A percentile compares a stretch with the other conserved stretches of the same genome.
These are phyloP conservation scores for Agrostemma githago DNA, from an alignment of 148 eudicot species.

Conservation along the genomic window DNA sequence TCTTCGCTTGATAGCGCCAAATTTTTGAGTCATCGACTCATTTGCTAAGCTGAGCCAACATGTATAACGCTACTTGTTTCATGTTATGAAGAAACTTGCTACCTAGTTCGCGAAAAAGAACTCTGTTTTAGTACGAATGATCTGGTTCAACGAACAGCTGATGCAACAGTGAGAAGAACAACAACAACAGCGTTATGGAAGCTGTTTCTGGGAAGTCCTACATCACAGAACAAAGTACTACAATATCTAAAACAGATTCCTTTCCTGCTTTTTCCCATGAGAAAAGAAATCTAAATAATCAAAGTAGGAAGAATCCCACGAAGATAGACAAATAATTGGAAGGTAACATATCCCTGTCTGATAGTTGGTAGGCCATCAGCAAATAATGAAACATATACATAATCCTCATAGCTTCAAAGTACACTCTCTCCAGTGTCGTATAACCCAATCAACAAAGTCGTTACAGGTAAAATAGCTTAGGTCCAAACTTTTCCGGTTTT, in stretches of 20 bases:
- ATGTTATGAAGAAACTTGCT: neutral
- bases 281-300: conserved; percentile 2
- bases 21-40: neutral
- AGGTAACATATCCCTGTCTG: conserved; percentile 20
- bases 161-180: neutral
- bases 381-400: conserved; percentile 10
- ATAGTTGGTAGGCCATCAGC: conserved; percentile 4
- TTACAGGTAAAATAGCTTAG: neutral
- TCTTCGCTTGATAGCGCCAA: neutral
- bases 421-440: conserved; percentile 1
- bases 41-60: neutral
- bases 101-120: neutral
- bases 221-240: conserved; percentile 8
- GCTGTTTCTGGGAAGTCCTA: neutral
- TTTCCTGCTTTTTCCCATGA: conserved; percentile 14
- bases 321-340: conserved; percentile 21
- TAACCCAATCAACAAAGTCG: neutral
- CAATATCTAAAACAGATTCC: conserved; percentile 9
- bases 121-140: neutral
- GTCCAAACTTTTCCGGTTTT: neutral
- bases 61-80: neutral
- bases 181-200: neutral
- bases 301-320: conserved; percentile 14
- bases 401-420: conserved; percentile 3
- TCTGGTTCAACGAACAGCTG: too few species aligned